Percentiles rank a stretch among this genome's conserved stretches.
Conservation (phyloP, 2,329 filamentous ascomycete species). For the Epichloe glyceriae region DNA sequence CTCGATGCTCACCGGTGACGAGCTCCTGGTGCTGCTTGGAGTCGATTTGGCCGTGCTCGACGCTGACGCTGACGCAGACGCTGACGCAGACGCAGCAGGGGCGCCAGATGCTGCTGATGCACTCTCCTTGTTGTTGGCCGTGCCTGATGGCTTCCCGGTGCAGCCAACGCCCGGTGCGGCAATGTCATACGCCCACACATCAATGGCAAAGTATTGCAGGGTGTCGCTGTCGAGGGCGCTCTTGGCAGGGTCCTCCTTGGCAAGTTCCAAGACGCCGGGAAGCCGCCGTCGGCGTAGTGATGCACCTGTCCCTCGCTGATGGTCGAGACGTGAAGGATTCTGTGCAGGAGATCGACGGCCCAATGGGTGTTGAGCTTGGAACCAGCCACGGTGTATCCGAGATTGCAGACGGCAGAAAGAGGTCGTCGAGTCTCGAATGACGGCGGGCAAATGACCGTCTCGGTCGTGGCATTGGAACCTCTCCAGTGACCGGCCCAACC, state of each 20-base stretch:
- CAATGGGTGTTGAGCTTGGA: conserved; percentile 48
- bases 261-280: conserved; percentile 41
- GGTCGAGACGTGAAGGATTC: conserved; percentile 48
- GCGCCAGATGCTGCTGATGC: too few relatives aligned
- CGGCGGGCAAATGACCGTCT: too few relatives aligned
- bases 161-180: conserved; percentile 16
- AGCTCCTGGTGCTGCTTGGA: too few relatives aligned
- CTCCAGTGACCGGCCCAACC: too few relatives aligned
- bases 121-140: too few relatives aligned
- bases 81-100: too few relatives aligned
- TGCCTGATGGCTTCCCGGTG: too few relatives aligned
- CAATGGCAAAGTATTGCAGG: conserved; percentile 56
- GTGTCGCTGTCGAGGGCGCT: conserved; percentile 46
- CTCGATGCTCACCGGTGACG: too few relatives aligned
- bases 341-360: conserved; percentile 54
- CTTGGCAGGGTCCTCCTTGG: conserved; percentile 31
- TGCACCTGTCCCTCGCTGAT: conserved; percentile 41
- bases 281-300: conserved; percentile 27
- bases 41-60: too few relatives aligned
- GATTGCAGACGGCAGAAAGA: conserved; percentile 45
- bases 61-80: too few relatives aligned
- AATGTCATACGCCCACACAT: conserved; percentile 53
- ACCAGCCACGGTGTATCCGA: conserved; percentile 48
- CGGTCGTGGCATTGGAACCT: too few relatives aligned
- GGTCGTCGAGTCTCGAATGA: conserved; percentile 32